These are phyloP conservation scores for Penicillium expansum DNA, from an alignment of 2,329 filamentous ascomycete species.

Conservation along the genomic window DNA sequence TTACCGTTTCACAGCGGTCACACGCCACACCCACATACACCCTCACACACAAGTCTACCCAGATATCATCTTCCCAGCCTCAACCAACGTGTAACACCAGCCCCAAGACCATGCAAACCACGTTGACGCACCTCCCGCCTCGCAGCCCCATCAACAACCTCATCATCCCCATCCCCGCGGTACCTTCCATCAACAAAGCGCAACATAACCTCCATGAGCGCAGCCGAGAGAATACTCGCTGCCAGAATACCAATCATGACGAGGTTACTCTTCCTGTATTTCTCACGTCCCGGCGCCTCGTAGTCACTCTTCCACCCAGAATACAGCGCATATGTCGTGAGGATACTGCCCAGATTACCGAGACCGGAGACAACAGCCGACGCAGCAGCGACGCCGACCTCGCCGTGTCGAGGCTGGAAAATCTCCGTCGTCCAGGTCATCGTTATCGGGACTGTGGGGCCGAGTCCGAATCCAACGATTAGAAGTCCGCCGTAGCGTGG, in stretches of 20 bases:
- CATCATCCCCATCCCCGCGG: constrained; percentile 11
- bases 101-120: constrained; percentile 37
- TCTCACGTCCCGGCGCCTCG: constrained; percentile 58
- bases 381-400: constrained; percentile 85
- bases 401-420: constrained; percentile 83
- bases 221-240: constrained; percentile 67
- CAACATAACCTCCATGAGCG: constrained; percentile 66
- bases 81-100: constrained; percentile 16
- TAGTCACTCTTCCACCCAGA: constrained; percentile 80
- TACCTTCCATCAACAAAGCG: constrained; percentile 39
- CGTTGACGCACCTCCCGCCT: constrained; percentile 36
- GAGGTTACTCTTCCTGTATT: constrained; percentile 79
- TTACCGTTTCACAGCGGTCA: background rate
- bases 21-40: background rate
- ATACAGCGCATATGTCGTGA: constrained; percentile 86
- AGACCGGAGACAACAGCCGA: constrained; percentile 81
- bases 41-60: background rate
- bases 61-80: constrained; percentile 2
- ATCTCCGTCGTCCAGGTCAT: constrained; percentile 94
- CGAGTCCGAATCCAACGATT: constrained; percentile 85
- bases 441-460: constrained; percentile 85
- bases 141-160: constrained; percentile 34
- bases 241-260: constrained; percentile 84
- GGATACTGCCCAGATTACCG: constrained; percentile 80
- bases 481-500: constrained; percentile 84